Conservation (phyloP, 306 rosid genomes). For the Mimosa bimucronata region DNA sequence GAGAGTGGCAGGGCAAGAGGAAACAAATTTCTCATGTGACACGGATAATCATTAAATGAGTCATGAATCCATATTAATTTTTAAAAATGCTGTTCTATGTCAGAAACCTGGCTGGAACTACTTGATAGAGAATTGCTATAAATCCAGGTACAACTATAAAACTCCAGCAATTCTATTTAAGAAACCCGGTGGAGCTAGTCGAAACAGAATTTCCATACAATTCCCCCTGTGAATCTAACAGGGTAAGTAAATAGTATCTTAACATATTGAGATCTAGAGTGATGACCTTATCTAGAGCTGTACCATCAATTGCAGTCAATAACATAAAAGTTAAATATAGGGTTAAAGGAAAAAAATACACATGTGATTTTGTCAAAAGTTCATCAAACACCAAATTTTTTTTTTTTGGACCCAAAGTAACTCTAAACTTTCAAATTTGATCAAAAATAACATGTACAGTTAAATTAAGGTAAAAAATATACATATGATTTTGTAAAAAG, state of each 20-base stretch:
- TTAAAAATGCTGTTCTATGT: background rate
- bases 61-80: slow-evolving; percentile 16
- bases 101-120: background rate
- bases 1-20: background rate
- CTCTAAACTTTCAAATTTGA: too few species aligned
- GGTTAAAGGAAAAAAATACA: too few species aligned
- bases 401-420: too few species aligned
- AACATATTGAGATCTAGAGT: slow-evolving; percentile 2
- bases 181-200: background rate
- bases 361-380: too few species aligned
- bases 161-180: background rate
- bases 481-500: too few species aligned
- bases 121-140: slow-evolving; percentile 16
- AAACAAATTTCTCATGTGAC: slow-evolving; percentile 9
- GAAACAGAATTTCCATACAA: slow-evolving; percentile 8
- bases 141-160: slow-evolving; percentile 21
- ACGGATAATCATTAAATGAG: slow-evolving; percentile 21
- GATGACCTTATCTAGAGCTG: too few species aligned
- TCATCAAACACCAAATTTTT: too few species aligned
- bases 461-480: too few species aligned
- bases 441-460: too few species aligned
- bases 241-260: slow-evolving; percentile 7
- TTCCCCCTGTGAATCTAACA: slow-evolving; percentile 26
- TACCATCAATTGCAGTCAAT: slow-evolving; percentile 11
- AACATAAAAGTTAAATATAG: background rate